Evolutionary conservation across 495 filamentous ascomycete species (phyloP), one percentile per base, ranked within the genome.

Genomic region (Hamigera avellanea): DNA sequence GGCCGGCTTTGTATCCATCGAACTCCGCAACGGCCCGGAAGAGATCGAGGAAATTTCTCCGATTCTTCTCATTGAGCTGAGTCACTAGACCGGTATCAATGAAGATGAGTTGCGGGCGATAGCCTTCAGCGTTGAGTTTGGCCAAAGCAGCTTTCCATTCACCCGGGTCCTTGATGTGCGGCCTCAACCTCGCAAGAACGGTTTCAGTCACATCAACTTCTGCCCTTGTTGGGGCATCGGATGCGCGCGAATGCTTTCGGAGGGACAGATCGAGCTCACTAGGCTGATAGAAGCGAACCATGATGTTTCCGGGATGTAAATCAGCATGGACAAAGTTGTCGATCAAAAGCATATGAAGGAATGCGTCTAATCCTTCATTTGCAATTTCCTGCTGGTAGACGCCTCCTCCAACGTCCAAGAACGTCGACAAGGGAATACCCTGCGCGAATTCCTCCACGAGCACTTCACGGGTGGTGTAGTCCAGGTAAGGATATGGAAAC

Each of bases 301-400:
- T 96, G 63, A 99, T 96, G 54, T 99, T 99, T 6, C 93, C 93
- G 0, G 93, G 93, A 48, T 99, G 93, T 8, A 99, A 66, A 57
- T 99, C 93, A n/a, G 93, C 91, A 48, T 99, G 93, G 35, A 95
- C 77, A 53, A 99, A 99, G 50, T 99, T 96, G 54, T 99, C 93
- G 35, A 99, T 80, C 9, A 99, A 70, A 2, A 99, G 69, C 93
- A 99, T 99, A 42, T 86, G 86, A 37, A 99, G 58, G 61, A 99
- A 99, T n/a, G 88, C 87, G 50, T 99, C 86, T 5, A 99, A 75
- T 3, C 93, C 93, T 66, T 96, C 89, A 42, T 91, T 80, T 8
- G 91, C 86, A 40, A 99, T 93, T 34, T 95, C 93, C 39, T 81
- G 72, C 52, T 95, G 87, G 57, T 93, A 99, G 4, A 84, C 75